Evolutionary conservation across 2,329 filamentous ascomycete genomes (phyloP).

Genomic region (Arthroderma sp.): DNA sequence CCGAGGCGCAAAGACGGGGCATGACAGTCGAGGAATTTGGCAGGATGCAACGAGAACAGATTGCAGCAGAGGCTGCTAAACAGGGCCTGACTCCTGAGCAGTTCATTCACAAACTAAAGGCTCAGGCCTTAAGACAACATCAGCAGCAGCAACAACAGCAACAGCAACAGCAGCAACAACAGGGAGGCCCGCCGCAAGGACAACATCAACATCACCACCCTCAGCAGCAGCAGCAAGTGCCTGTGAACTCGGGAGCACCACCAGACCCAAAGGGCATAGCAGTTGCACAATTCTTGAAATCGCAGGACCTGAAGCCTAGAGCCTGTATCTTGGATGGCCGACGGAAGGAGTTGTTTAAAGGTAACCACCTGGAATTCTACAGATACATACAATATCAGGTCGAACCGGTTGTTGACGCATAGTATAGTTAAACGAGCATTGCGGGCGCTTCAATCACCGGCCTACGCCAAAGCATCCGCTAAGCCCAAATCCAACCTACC

Average conservation of each 20-base stretch:
- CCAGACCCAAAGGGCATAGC: slow-evolving; percentile 82
- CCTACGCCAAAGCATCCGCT: slow-evolving; percentile 70
- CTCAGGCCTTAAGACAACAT: slow-evolving; percentile 24
- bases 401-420: background rate
- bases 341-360: slow-evolving; percentile 96
- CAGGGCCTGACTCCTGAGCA: slow-evolving; percentile 41
- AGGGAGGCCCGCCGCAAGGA: slow-evolving; percentile 17
- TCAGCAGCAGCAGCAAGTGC: slow-evolving; percentile 27
- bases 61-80: slow-evolving; percentile 40
- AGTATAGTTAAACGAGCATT: slow-evolving; percentile 81
- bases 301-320: slow-evolving; percentile 74
- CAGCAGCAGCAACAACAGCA: slow-evolving; percentile 19
- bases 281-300: slow-evolving; percentile 73
- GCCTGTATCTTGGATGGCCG: slow-evolving; percentile 93
- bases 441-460: slow-evolving; percentile 74
- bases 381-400: background rate
- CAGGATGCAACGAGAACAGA: slow-evolving; percentile 42
- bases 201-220: slow-evolving; percentile 13
- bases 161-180: slow-evolving; percentile 15
- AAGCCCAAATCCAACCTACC: slow-evolving; percentile 84
- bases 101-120: slow-evolving; percentile 33
- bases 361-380: slow-evolving; percentile 36
- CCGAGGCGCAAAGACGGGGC: slow-evolving; percentile 72
- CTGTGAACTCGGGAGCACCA: slow-evolving; percentile 43
- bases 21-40: slow-evolving; percentile 79